These are phyloP conservation scores for Adansonia digitata DNA, from an alignment of 345 rosid genomes.

Conservation along the genomic window DNA sequence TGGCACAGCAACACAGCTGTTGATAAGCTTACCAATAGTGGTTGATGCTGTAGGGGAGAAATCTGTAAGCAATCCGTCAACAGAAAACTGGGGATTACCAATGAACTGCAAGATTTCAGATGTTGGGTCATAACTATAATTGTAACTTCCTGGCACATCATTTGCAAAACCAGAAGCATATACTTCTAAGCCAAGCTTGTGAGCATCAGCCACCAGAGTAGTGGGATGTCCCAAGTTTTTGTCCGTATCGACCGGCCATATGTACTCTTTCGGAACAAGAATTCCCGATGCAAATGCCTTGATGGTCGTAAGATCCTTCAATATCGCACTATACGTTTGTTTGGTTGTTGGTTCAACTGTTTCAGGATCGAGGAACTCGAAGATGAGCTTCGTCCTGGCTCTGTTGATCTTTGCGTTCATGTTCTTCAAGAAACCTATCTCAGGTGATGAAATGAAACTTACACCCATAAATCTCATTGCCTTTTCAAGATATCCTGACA, in stretches of 20 bases:
- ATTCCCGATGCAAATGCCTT: constrained; percentile 70
- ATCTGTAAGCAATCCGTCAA: constrained; percentile 82
- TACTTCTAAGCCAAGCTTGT: constrained; percentile 61
- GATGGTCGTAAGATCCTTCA: constrained; percentile 45
- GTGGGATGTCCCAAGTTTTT: constrained; percentile 50
- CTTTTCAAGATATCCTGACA: constrained; percentile 31
- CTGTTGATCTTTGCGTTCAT: constrained; percentile 36
- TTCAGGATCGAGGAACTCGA: constrained; percentile 31
- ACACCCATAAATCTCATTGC: constrained; percentile 14
- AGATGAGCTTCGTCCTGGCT: constrained; percentile 46
- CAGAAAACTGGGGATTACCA: constrained; percentile 48
- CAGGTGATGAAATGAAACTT: constrained; percentile 62
- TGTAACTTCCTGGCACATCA: constrained; percentile 42
- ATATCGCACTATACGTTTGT: constrained; percentile 44
- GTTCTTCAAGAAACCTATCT: constrained; percentile 69
- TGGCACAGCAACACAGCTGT: no score
- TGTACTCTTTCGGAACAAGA: constrained; percentile 67
- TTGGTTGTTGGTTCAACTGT: constrained; percentile 65
- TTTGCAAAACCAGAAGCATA: constrained; percentile 78
- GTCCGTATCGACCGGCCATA: constrained; percentile 48
- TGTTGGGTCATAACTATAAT: constrained; percentile 70
- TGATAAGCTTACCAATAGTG: constrained; percentile 48
- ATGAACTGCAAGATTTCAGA: constrained; percentile 63
- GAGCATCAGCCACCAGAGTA: constrained; percentile 74
- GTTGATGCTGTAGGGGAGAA: constrained; percentile 75